Evolutionary conservation across 2,329 filamentous ascomycete genomes (phyloP), one percentile per base, ranked within the genome.

Genomic region (Anthostomella pinea): DNA sequence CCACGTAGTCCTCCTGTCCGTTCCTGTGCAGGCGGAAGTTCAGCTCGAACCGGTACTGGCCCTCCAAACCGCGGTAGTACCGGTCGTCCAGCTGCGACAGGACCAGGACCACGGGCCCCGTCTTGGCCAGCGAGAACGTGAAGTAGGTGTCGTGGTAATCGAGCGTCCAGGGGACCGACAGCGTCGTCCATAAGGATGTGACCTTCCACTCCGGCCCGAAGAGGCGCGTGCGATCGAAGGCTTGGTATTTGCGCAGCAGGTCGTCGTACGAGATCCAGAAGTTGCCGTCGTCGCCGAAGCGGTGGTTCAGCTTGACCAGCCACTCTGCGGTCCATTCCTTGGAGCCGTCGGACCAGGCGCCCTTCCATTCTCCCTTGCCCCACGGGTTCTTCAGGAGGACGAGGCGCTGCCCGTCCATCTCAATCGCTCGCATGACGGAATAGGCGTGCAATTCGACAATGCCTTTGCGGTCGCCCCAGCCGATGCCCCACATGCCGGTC

Each of bases 291-390:
- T 87, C 83, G 24, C 85, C 85, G 49, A 90, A 90, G 26, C 75
- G 79, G 56, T 90, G 85, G 29, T 75, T 71, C 1, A 93, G 71
- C 51, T 83, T 80, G 41, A 79, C 65, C 63, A 91, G 80, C 77
- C 83, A 87, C 48, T 89, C 81, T 0, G 85, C 71, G 1, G 85
- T 91, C 87, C 87, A 94, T 60, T 91, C 82, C 52, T 87, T 85
- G 6, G 83, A 87, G 0, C 87, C 87, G 54, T 93, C 87, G 3
- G 77, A 82, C 86, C 87, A 93, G 2, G 85, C 71, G 2, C 87
- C 87, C 19, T 77, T 84, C 86, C 87, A 93, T 61, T 89, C 87
- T 20, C 77, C 79, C 46, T 80, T 79, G 1, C 87, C 87, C 87
- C 86, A 93, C 0, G 87, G 87, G 50, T 93, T 93, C 46, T 72